These are phyloP conservation scores for Aspergillus luchuensis DNA, from an alignment of 2,329 filamentous ascomycete genomes.

Conservation along the genomic window DNA sequence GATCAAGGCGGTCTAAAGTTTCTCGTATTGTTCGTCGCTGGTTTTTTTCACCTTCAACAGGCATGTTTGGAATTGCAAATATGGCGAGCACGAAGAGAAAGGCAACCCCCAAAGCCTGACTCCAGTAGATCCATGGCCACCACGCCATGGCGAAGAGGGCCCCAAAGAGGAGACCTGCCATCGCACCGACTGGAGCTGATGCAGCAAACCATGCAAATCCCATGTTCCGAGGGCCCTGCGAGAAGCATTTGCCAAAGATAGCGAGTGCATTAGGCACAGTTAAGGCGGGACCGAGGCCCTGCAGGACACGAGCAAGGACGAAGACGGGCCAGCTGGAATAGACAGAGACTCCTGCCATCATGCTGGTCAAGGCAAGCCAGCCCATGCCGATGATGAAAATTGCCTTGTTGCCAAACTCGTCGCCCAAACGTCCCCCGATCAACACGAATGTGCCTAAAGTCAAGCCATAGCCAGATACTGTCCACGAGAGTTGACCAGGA, in stretches of 20 bases:
- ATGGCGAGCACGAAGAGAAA: constrained; percentile 39
- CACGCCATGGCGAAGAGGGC: constrained; percentile 40
- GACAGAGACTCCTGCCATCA: constrained; percentile 36
- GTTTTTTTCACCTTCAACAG: neutral
- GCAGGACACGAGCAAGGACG: constrained; percentile 54
- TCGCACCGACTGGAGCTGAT: constrained; percentile 48
- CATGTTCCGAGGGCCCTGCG: constrained; percentile 57
- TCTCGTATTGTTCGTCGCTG: too few species aligned
- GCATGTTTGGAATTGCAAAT: constrained; percentile 23
- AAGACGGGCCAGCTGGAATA: constrained; percentile 46
- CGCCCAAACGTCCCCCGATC: constrained; percentile 34
- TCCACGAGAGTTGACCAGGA: neutral
- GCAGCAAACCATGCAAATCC: constrained; percentile 57
- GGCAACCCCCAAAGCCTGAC: constrained; percentile 40
- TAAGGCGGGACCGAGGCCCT: constrained; percentile 62
- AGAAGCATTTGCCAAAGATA: constrained; percentile 61
- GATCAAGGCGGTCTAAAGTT: constrained; percentile 31
- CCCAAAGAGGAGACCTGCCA: constrained; percentile 45
- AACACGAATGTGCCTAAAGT: constrained; percentile 6
- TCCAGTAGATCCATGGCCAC: constrained; percentile 57
- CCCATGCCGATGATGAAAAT: constrained; percentile 37
- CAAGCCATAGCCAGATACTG: neutral
- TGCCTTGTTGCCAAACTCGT: constrained; percentile 38
- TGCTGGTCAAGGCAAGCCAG: constrained; percentile 40
- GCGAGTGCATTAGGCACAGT: constrained; percentile 65